phyloP scores from a whole-genome alignment of 163 green algal genomes.

The Scenedesmus sp. region DNA sequence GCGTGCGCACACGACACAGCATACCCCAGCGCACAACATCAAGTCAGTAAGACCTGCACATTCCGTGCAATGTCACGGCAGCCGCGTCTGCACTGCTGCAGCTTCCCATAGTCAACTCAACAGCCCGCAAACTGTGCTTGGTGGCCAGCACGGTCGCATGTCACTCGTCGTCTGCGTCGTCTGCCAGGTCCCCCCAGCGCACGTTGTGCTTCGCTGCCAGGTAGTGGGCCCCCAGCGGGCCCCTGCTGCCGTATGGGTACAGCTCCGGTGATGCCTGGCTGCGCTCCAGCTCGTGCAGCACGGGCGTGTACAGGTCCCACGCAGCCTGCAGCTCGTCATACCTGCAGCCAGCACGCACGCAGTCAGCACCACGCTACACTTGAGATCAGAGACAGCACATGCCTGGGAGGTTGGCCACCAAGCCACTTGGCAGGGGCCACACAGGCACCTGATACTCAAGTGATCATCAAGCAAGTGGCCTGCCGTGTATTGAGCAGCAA shows the following conservation, averaged over 20 bases:
- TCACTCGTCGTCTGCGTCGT: slow-evolving; percentile 50
- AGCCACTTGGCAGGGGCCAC: background rate
- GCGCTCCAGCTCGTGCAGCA: slow-evolving; percentile 93
- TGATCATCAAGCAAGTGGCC: too few relatives aligned
- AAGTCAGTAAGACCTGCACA: background rate
- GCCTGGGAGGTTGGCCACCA: background rate
- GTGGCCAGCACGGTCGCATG: background rate
- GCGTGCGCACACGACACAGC: too few relatives aligned
- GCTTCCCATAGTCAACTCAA: background rate
- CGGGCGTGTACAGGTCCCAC: slow-evolving; percentile 97
- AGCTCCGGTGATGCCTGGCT: slow-evolving; percentile 88
- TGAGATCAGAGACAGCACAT: too few relatives aligned
- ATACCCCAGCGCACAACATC: background rate
- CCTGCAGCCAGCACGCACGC: slow-evolving; percentile 47
- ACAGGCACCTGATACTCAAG: too few relatives aligned
- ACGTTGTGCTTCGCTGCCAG: slow-evolving; percentile 97
- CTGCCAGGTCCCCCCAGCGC: slow-evolving; percentile 91
- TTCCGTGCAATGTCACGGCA: background rate
- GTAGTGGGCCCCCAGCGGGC: slow-evolving; percentile 98
- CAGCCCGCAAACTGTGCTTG: background rate
- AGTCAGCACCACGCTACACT: too few relatives aligned
- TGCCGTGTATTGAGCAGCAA: background rate
- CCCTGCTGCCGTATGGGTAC: slow-evolving; percentile 98
- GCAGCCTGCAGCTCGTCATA: slow-evolving; percentile 97
- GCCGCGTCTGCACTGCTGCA: background rate